These are phyloP conservation scores for Austroboletus eburneus DNA, from an alignment of 768 basidiomycete species.

Conservation along the genomic window DNA sequence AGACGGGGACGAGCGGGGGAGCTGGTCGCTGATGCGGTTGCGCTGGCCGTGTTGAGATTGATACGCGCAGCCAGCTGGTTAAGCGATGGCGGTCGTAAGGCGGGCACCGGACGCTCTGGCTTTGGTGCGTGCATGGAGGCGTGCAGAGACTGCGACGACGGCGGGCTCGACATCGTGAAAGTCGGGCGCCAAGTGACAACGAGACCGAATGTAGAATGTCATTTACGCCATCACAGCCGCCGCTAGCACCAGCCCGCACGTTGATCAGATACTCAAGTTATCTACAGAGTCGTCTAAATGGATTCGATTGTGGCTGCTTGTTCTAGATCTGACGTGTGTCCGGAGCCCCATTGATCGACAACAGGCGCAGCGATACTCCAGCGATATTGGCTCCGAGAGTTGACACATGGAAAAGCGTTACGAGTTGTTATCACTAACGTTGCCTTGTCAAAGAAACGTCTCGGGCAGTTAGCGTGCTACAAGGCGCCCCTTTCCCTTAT, in stretches of 20 bases:
- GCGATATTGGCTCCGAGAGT: too few relatives aligned
- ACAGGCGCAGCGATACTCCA: too few relatives aligned
- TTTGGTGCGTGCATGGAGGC: constrained; percentile 34
- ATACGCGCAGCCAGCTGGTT: constrained; percentile 82
- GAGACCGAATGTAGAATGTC: constrained; percentile 6
- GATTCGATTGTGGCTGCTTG: too few relatives aligned
- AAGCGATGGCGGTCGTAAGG: constrained; percentile 60
- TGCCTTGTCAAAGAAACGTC: too few relatives aligned
- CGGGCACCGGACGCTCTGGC: constrained; percentile 33
- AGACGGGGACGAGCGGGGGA: constrained; percentile 59
- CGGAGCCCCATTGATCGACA: too few relatives aligned
- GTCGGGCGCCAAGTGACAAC: constrained; percentile 3
- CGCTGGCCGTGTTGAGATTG: constrained; percentile 37
- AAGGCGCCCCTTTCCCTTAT: too few relatives aligned
- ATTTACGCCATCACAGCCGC: neutral
- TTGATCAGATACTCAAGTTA: too few relatives aligned
- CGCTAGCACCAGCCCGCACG: neutral
- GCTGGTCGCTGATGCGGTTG: constrained; percentile 19
- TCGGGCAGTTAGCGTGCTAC: too few relatives aligned
- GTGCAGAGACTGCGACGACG: constrained; percentile 27
- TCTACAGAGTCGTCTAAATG: too few relatives aligned
- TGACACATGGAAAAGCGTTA: too few relatives aligned
- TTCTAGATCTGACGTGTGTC: too few relatives aligned
- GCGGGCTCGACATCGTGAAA: constrained; percentile 29
- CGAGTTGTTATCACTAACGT: too few relatives aligned